Evolutionary conservation across 495 filamentous ascomycete species (phyloP).

Genomic region (Talaromyces trachyspermus): DNA sequence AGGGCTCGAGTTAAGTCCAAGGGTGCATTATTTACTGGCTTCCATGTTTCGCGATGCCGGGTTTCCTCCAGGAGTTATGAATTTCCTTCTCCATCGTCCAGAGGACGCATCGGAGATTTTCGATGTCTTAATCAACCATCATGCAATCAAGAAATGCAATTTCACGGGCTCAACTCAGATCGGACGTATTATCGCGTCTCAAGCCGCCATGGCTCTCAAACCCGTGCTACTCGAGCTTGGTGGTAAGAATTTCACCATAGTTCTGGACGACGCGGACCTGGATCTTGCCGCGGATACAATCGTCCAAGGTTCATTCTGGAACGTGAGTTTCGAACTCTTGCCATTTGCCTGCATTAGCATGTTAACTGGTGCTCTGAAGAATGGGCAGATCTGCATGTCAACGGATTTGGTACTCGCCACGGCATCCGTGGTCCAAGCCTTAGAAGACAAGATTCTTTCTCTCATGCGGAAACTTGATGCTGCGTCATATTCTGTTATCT

Average conservation of each 20-base stretch:
- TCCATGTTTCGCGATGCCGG: conserved; percentile 68
- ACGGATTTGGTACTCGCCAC: conserved; percentile 85
- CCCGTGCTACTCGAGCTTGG: conserved; percentile 55
- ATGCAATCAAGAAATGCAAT: conserved; percentile 52
- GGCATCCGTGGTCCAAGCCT: conserved; percentile 53
- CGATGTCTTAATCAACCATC: conserved; percentile 49
- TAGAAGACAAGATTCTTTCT: conserved; percentile 49
- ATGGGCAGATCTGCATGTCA: conserved; percentile 87
- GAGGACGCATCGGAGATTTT: conserved; percentile 48
- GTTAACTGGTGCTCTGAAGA: conserved; percentile 6
- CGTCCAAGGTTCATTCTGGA: conserved; percentile 45
- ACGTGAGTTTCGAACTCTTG: conserved; percentile 11
- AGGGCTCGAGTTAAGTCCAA: conserved; percentile 68
- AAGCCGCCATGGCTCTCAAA: conserved; percentile 49
- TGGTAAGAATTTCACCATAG: conserved; percentile 52
- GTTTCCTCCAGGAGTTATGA: conserved; percentile 50
- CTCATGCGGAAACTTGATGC: conserved; percentile 11
- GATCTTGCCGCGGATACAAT: conserved; percentile 46
- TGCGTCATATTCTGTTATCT: conserved; percentile 55
- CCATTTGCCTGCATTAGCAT: not conserved
- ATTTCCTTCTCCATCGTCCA: conserved; percentile 45
- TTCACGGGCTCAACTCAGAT: conserved; percentile 54
- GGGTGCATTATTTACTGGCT: conserved; percentile 65
- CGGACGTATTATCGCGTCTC: conserved; percentile 48
- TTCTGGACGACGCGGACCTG: conserved; percentile 52